Conservation (phyloP, 1,139 yeast species). For the Candida sojae region DNA sequence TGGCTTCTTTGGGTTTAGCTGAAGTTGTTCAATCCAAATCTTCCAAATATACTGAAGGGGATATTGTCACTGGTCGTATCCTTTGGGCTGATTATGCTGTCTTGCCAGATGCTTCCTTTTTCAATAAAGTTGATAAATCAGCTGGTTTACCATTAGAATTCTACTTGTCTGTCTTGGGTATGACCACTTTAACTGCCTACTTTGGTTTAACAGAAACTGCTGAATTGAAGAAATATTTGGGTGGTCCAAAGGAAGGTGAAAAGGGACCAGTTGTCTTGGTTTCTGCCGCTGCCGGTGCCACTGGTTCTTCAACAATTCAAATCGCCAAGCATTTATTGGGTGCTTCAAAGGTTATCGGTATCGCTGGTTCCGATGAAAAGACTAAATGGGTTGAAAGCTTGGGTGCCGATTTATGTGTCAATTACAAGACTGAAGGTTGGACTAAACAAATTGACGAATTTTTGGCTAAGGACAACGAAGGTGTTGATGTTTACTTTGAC, state of each 20-base stretch:
- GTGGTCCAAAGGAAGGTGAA: slow-evolving; percentile 20
- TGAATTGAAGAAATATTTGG: slow-evolving; percentile 25
- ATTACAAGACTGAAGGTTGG: slow-evolving; percentile 53
- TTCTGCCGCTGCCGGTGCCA: slow-evolving; percentile 73
- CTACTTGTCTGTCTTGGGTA: slow-evolving; percentile 40
- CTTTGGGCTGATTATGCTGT: slow-evolving; percentile 35
- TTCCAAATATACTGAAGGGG: slow-evolving; percentile 43
- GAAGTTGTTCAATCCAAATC: slow-evolving; percentile 48
- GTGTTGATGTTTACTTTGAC: slow-evolving; percentile 52
- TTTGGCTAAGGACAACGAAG: slow-evolving; percentile 43
- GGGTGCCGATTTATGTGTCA: slow-evolving; percentile 56
- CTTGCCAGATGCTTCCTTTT: slow-evolving; percentile 19
- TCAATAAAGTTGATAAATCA: slow-evolving; percentile 25
- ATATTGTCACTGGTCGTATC: slow-evolving; percentile 30
- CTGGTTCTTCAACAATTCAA: slow-evolving; percentile 64
- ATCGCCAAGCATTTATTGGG: slow-evolving; percentile 55
- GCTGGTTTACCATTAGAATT: slow-evolving; percentile 25
- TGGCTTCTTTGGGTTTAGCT: slow-evolving; percentile 54
- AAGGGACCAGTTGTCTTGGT: slow-evolving; percentile 45
- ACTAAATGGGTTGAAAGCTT: slow-evolving; percentile 54
- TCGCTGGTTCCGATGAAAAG: slow-evolving; percentile 64
- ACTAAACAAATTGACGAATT: slow-evolving; percentile 43
- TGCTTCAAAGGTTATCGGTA: slow-evolving; percentile 60
- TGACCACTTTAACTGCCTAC: slow-evolving; percentile 66
- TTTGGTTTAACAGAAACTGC: slow-evolving; percentile 52